Conservation (phyloP, 2,329 filamentous ascomycete species). For the Stemphylium vesicarium region DNA sequence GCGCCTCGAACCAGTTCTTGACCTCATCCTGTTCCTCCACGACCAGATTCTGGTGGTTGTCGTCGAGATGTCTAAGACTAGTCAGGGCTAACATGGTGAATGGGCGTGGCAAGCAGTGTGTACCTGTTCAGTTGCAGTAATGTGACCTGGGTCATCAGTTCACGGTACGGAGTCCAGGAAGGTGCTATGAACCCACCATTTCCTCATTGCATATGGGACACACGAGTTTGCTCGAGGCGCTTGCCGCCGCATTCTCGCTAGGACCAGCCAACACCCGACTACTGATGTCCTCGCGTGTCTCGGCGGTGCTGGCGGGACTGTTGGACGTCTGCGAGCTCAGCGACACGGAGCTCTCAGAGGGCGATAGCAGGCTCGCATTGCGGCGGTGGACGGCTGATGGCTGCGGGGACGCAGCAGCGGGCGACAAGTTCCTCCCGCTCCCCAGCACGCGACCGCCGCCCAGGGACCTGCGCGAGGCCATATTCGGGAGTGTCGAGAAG, state of each 20-base stretch:
- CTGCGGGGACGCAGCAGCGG: constrained; percentile 57
- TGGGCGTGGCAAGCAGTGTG: neutral
- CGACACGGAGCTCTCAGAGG: constrained; percentile 76
- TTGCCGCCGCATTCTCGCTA: constrained; percentile 61
- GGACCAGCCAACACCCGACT: constrained; percentile 78
- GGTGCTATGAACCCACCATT: constrained; percentile 69
- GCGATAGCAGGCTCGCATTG: constrained; percentile 62
- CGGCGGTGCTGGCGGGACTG: constrained; percentile 72
- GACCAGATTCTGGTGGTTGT: constrained; percentile 87
- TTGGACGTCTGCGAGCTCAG: constrained; percentile 76
- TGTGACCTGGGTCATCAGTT: constrained; percentile 69
- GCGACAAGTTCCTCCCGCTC: constrained; percentile 81
- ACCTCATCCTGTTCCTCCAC: constrained; percentile 91
- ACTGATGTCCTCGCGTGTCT: constrained; percentile 74
- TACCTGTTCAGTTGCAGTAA: constrained; percentile 81
- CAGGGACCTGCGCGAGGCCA: constrained; percentile 66
- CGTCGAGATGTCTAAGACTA: constrained; percentile 73
- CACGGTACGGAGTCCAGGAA: constrained; percentile 14
- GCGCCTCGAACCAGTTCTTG: constrained; percentile 95
- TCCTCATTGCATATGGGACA: constrained; percentile 99
- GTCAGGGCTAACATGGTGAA: constrained; percentile 25
- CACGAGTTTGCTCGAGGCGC: constrained; percentile 72
- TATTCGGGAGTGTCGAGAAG: constrained; percentile 31
- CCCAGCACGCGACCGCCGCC: constrained; percentile 92
- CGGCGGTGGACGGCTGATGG: constrained; percentile 41